Evolutionary conservation across 2,329 filamentous ascomycete species (phyloP).

Genomic region (Xylaria sp.): DNA sequence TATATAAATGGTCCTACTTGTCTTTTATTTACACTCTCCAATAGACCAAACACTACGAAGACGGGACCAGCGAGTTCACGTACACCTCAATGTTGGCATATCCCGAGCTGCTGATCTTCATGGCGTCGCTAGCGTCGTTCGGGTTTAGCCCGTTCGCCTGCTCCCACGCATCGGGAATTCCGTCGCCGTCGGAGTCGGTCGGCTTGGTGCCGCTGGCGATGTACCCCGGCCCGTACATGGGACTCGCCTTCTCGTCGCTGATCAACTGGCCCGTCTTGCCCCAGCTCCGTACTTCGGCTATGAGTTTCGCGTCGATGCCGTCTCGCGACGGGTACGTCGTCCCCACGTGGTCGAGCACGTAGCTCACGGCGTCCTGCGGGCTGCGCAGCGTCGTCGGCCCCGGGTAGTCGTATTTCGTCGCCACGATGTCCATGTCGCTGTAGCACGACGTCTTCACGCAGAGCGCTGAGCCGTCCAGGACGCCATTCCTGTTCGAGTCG

Average conservation of each 20-base stretch:
- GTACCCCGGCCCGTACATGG: slow-evolving; percentile 53
- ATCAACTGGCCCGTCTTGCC: slow-evolving; percentile 58
- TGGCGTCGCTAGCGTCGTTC: slow-evolving; percentile 53
- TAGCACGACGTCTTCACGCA: slow-evolving; percentile 57
- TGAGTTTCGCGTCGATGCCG: slow-evolving; percentile 54
- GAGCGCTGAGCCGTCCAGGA: slow-evolving; percentile 58
- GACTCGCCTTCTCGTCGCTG: slow-evolving; percentile 54
- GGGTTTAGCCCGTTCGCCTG: slow-evolving; percentile 54
- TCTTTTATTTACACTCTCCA: neutral
- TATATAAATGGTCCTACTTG: neutral
- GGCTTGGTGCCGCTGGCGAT: slow-evolving; percentile 52
- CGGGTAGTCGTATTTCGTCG: slow-evolving; percentile 55
- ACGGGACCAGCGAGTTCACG: slow-evolving; percentile 58
- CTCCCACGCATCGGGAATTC: slow-evolving; percentile 62
- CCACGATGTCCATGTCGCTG: slow-evolving; percentile 57
- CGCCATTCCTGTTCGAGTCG: slow-evolving; percentile 60
- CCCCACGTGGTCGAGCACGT: slow-evolving; percentile 54
- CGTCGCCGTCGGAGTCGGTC: slow-evolving; percentile 59
- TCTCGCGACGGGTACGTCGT: slow-evolving; percentile 56
- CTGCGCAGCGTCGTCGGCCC: slow-evolving; percentile 53
- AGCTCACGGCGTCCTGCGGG: slow-evolving; percentile 53
- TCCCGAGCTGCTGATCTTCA: slow-evolving; percentile 54
- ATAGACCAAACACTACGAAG: slow-evolving; percentile 11
- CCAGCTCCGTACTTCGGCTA: slow-evolving; percentile 57
- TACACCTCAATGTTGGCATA: slow-evolving; percentile 61